A percentile compares a stretch with the other conserved stretches of the same genome.
These are phyloP conservation scores for Naumovozyma castellii DNA, from an alignment of 805 yeast species.

Conservation along the genomic window DNA sequence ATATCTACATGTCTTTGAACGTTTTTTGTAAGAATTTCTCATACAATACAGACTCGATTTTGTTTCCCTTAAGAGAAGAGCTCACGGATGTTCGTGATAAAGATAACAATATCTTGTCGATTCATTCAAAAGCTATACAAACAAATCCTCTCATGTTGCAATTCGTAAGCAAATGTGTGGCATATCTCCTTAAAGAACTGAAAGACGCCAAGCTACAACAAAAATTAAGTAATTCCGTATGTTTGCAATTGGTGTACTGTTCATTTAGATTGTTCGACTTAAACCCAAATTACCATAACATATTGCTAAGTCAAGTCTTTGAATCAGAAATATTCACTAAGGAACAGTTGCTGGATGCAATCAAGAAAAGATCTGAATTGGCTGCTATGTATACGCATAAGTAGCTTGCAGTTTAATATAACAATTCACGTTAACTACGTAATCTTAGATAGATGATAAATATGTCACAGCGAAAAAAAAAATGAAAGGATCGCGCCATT, in stretches of 20 bases:
- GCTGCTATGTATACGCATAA: constrained; percentile 20
- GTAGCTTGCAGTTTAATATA: not conserved
- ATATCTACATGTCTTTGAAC: constrained; percentile 23
- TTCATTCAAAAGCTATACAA: not conserved
- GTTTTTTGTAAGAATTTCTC: constrained; percentile 17
- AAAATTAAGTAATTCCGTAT: constrained; percentile 49
- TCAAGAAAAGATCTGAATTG: constrained; percentile 26
- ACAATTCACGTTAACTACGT: too few relatives aligned
- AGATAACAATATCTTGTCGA: not conserved
- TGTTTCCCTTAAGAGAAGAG: constrained; percentile 9
- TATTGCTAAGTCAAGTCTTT: constrained; percentile 23
- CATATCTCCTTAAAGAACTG: constrained; percentile 23
- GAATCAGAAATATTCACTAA: constrained; percentile 18
- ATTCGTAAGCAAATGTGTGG: constrained; percentile 27
- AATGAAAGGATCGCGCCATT: too few relatives aligned
- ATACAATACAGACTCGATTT: constrained; percentile 3
- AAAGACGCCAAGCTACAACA: constrained; percentile 28
- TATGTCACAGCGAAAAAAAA: too few relatives aligned
- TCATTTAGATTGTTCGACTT: constrained; percentile 64
- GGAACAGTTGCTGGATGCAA: constrained; percentile 18
- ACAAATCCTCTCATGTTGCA: constrained; percentile 29
- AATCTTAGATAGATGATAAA: too few relatives aligned
- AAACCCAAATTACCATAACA: constrained; percentile 25
- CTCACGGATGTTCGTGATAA: constrained; percentile 1
- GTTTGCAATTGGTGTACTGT: constrained; percentile 78